Conservation (phyloP, 768 basidiomycete genomes). For the Lactifluus piperatus region DNA sequence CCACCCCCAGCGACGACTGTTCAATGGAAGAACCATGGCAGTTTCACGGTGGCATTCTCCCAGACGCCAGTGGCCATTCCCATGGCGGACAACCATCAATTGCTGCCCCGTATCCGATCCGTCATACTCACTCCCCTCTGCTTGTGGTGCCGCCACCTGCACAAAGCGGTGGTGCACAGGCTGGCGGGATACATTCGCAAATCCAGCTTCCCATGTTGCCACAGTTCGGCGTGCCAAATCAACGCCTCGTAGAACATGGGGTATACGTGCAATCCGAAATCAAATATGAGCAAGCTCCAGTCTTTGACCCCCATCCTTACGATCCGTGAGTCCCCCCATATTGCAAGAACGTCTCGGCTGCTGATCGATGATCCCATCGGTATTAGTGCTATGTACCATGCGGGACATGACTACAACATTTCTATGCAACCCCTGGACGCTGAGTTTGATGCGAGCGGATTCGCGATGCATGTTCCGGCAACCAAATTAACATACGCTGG, state of each 20-base stretch:
- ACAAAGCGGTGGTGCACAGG: background rate
- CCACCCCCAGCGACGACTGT: slow-evolving; percentile 18
- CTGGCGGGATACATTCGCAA: background rate
- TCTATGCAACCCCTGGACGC: slow-evolving; percentile 10
- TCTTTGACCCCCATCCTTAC: slow-evolving; percentile 6
- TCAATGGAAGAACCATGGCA: slow-evolving; percentile 20
- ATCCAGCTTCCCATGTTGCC: slow-evolving; percentile 13
- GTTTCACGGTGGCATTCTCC: slow-evolving; percentile 5
- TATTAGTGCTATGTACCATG: slow-evolving; percentile 6
- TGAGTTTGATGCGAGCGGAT: slow-evolving; percentile 4
- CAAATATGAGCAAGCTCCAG: slow-evolving; percentile 10
- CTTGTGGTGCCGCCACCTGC: background rate
- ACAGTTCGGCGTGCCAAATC: slow-evolving; percentile 5
- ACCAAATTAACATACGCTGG: slow-evolving; percentile 1
- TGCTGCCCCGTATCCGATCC: slow-evolving; percentile 10
- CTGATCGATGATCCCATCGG: background rate
- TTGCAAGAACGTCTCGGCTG: background rate
- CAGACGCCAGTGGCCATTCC: slow-evolving; percentile 1
- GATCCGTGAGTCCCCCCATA: slow-evolving; percentile 11
- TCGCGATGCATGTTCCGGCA: slow-evolving; percentile 12
- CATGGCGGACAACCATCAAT: slow-evolving; percentile 4
- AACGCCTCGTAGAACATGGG: slow-evolving; percentile 10
- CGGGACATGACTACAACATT: slow-evolving; percentile 13
- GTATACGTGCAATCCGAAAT: slow-evolving; percentile 11
- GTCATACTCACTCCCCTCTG: background rate